Evolutionary conservation across 345 rosid genomes (phyloP), one percentile per base, ranked within the genome.

Genomic region (Salix suchowensis): DNA sequence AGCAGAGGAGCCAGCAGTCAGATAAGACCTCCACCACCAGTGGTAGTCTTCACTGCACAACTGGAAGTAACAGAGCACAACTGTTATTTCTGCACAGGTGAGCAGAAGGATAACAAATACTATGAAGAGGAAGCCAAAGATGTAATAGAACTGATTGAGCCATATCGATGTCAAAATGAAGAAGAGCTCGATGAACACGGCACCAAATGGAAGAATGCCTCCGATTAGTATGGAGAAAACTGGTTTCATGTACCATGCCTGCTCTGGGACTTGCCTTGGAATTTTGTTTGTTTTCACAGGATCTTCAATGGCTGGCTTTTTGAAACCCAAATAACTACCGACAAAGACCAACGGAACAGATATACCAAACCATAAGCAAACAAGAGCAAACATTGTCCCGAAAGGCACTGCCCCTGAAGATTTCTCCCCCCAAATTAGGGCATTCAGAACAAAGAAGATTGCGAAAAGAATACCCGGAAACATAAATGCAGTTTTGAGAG

Each of bases 1-100:
- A 26, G 98, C 97, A 4, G 98, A 95, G 28, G 98, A 95, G 73
- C 98, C 97, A 6, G 97, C 97, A 0, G 97, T 95, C 72, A 95
- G 87, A 83, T 93, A 95, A 46, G 98, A 90, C 79, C 97, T 95
- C 98, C 97, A 95, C 98, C 98, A 95, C 98, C 98, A 95, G 85
- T 88, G 77, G 83, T 95, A 93, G 85, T 95, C 97, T 80, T 95
- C 97, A 50, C 97, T 91, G 84, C 98, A 95, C 73, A 95, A 82
- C 86, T 95, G 98, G 91, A 95, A 95, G 90, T 95, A 95, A 84
- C 98, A 95, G 21, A 95, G 93, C 62, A 95, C 98, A 6, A 95
- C 84, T 1, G 98, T 88, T 76, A 95, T 95, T 89, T 95, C 97
- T 0, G 97, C 98, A 16, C 98, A 95, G 44, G 98, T 95, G 81